Base-by-base conservation (phyloP, 495 filamentous ascomycete species). In the Penicillium dipodomyicola region DNA sequence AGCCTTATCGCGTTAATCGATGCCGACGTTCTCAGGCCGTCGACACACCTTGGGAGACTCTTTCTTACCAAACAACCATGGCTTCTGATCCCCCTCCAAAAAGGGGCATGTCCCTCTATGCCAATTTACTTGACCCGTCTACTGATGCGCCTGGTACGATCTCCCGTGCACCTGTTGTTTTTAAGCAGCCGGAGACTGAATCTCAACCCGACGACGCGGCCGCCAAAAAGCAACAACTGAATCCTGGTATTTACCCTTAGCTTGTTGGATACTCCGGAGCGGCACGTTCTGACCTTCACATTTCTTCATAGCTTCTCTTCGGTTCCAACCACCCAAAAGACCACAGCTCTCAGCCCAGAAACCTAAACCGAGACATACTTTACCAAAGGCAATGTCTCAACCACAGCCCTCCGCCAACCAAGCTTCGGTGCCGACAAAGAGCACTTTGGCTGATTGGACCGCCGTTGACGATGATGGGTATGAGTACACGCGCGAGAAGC, bases 261-360 rank as follows among this genome's bases (percentile, higher is more conserved):
- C 50, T 52, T 55, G 49, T 44, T 61, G 54, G 37, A 39, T 39
- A 52, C 52, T 55, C 52, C 59, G 68, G 39, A 58, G 67, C 22
- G 1, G 22, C 64, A 59, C 49, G 64, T 56, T 72, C 79, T 85
- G 74, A 84, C 77, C 64, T 67, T 62, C 67, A 42, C 42, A 69
- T 68, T 48, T 32, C 67, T 57, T 57, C 55, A 65, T 68, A 86
- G 85, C 81, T 72, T 84, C 90, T 64, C 79, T 97, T 58, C 87
- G 88, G 66, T 96, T 96, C 75, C 93, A 96, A 68, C 92, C 92
- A 40, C 88, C 84, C 37, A 89, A 84, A 67, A 72, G 88, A 62
- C 92, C 92, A 20, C 90, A 95, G 56, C 68, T 82, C 50, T 56
- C 76, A 30, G 77, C 83, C 32, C 84, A 86, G 65, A 96, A 91